Base-by-base conservation (phyloP, 208 protist species). In the Leishmania tarentolae region DNA sequence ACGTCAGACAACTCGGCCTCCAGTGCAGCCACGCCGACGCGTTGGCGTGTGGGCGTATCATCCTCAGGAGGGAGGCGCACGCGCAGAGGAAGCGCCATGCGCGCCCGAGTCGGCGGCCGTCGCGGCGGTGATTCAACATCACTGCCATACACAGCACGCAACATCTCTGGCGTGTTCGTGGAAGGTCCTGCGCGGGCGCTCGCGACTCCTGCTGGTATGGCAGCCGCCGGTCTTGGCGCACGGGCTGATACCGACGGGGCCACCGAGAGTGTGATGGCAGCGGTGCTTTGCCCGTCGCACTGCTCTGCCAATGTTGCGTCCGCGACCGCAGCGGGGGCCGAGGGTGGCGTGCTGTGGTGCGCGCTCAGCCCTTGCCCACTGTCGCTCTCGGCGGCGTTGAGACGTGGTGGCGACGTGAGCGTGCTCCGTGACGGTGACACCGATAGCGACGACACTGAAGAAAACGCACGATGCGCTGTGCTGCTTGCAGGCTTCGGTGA, bases 81-180 rank as follows among this genome's bases (percentile, higher is more conserved):
- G 13, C 37, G 83, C 63, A 83, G 74, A 35, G 83, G 83, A 6
- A 82, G 78, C 47, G 78, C 63, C 78, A 86, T 86, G 53, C 78
- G 59, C 2, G 44, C 47, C 28, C 44, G 66, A 37, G 75, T 50
- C 35, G 50, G 59, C n/a, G 65, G 52, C 44, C 37, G 21, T 52
- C 31, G 71, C 19, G 69, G 52, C 56, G 40, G 69, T 56, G 72
- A 15, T 2, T 17, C 50, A 40, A 57, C 42, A 37, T 72, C 24
- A 24, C 69, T 52, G 52, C 66, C 63, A 56, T 84, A 84, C 40
- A 84, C 80, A 44, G 66, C n/a, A 31, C 80, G 80, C 56, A 84
- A 68, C 24, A 74, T 42, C 53, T 47, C 46, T 46, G 50, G 8
- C 28, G 28, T 63, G 73, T 74, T 83, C 9, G 28, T 69, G 40